Percentiles rank a stretch among this genome's conserved stretches.
Evolutionary conservation across 495 filamentous ascomycete genomes (phyloP).

Genomic region (Penicillium longicatenatum): DNA sequence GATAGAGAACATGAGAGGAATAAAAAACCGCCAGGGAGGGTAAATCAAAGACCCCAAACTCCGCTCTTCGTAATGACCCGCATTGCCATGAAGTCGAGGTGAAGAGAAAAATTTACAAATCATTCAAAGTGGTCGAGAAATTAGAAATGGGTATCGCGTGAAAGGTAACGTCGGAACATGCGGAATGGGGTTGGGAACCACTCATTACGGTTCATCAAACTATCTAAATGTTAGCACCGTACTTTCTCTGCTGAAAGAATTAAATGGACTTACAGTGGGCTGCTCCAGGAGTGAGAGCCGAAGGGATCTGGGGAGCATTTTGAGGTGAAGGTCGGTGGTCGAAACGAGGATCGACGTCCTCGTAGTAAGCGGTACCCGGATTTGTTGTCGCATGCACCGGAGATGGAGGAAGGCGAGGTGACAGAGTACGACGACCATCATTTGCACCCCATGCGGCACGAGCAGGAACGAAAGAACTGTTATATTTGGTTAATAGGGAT

Average conservation of each 20-base stretch:
- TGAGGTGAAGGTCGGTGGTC: constrained; percentile 46
- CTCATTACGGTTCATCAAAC: constrained; percentile 21
- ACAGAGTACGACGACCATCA: constrained; percentile 21
- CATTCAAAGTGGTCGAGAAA: constrained; percentile 14
- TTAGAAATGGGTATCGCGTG: constrained; percentile 28
- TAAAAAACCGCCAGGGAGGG: constrained; percentile 1
- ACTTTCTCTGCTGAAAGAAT: neutral
- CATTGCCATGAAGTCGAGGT: constrained; percentile 15
- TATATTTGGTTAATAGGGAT: constrained; percentile 30
- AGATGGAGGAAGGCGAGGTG: constrained; percentile 16
- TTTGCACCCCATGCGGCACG: constrained; percentile 48
- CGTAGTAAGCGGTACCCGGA: constrained; percentile 67
- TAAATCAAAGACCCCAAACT: constrained; percentile 17
- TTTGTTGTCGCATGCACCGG: constrained; percentile 8
- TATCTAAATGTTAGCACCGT: constrained; percentile 8
- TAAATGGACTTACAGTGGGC: constrained; percentile 34
- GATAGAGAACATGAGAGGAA: constrained; percentile 1
- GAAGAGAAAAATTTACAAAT: constrained; percentile 16
- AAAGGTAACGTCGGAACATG: constrained; percentile 10
- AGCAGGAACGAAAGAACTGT: constrained; percentile 64
- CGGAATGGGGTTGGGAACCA: constrained; percentile 6
- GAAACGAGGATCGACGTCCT: constrained; percentile 93
- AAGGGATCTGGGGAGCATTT: constrained; percentile 26
- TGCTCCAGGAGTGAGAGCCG: constrained; percentile 38
- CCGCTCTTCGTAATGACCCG: constrained; percentile 21